Percentiles rank a stretch among this genome's conserved stretches.
These are phyloP conservation scores for Cercospora zeina DNA, from an alignment of 2,329 filamentous ascomycete species.

Conservation along the genomic window DNA sequence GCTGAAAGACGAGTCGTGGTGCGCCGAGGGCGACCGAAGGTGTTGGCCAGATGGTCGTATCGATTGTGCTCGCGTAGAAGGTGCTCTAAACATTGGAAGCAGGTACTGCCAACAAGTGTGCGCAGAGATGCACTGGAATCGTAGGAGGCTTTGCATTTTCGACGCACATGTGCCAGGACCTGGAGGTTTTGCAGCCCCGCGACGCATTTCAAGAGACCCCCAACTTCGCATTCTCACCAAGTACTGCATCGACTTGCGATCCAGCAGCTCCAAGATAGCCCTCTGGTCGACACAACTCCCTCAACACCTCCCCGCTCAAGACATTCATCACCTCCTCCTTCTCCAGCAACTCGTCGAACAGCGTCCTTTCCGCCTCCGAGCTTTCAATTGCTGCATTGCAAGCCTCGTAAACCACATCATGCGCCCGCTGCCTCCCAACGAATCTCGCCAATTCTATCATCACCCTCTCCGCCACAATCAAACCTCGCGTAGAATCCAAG, in stretches of 20 bases:
- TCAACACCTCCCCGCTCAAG: constrained; percentile 24
- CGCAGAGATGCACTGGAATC: not conserved
- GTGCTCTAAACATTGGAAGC: not conserved
- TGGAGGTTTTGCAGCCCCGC: not conserved
- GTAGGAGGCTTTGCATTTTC: not conserved
- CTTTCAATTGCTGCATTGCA: constrained; percentile 36
- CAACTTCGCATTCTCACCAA: constrained; percentile 5
- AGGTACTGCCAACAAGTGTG: no score
- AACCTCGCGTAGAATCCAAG: constrained; percentile 40
- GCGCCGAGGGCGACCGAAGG: not conserved
- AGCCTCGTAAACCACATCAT: constrained; percentile 43
- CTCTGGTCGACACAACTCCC: constrained; percentile 33
- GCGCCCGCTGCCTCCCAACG: constrained; percentile 40
- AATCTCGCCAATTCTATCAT: constrained; percentile 43
- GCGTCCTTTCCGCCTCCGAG: constrained; percentile 13
- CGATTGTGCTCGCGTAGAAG: not conserved
- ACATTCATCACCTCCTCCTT: constrained; percentile 25
- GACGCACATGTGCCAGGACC: not conserved
- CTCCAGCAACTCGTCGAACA: constrained; percentile 25
- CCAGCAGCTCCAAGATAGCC: constrained; percentile 33
- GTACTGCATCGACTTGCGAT: constrained; percentile 30
- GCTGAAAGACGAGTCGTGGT: constrained; percentile 3
- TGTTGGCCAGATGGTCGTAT: not conserved
- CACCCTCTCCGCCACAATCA: constrained; percentile 44
- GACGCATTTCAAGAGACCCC: not conserved